Base-by-base conservation (phyloP, 1,139 yeast species). In the Kluyveromyces marxianus region DNA sequence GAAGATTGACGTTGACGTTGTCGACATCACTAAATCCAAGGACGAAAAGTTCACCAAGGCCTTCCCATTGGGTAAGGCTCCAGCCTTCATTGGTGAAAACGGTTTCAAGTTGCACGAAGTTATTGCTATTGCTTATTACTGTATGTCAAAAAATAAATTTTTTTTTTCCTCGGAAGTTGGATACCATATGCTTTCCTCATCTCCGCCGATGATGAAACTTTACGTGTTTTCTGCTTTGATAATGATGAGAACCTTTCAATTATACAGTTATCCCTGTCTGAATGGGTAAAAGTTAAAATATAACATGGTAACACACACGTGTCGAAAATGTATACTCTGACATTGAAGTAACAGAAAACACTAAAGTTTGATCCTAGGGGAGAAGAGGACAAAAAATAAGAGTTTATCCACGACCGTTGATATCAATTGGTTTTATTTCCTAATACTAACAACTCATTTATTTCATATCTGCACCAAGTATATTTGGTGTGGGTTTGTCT, bases 81-180 rank as follows among this genome's bases (percentile, higher is more conserved):
- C 97, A 63, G 81, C 87, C 53, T 85, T 83, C 62, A 61, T 78
- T 60, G 92, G 89, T 50, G 79, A 83, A 55, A 81, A 84, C 67
- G 95, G 95, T 48, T 77, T 73, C 74, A 77, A 79, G 67, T 72
- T 88, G 62, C 74, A 77, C 61, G 96, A 88, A 76, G 72, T 75
- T 55, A 73, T 84, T 62, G 96, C 97, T 54, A 74, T 90, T 62
- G 64, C 66, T 51, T 58, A 69, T 53, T 73, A 42, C 45, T 39
- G 50, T 46, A 49, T 47, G 49, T 44, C 7, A 7, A 5, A 35
- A 26, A 35, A 37, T 30, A 26, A 14, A 25, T 44, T 31, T 30
- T 10, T 21, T 39, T 24, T 21, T 25, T 14, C 21, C 21, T 14
- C 21, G 21, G 21, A 14, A 14, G 21, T 14, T 14, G 21, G 21